These are phyloP conservation scores for Solanum microdontum DNA, from an alignment of 257 asterid species.

Conservation along the genomic window DNA sequence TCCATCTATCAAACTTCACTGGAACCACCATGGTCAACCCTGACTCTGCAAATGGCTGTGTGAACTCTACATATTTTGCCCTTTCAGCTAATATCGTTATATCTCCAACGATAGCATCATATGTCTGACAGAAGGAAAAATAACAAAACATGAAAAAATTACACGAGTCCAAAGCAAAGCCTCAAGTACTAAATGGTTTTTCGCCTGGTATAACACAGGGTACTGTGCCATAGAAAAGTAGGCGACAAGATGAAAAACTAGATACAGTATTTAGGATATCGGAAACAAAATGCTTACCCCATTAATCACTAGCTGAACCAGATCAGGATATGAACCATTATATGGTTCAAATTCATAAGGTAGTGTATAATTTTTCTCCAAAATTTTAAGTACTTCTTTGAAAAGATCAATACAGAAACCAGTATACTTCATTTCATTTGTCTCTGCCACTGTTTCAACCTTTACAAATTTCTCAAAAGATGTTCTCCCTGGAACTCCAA, in stretches of 20 bases:
- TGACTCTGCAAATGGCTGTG: conserved; percentile 26
- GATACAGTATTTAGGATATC: background rate
- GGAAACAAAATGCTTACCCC: conserved; percentile 10
- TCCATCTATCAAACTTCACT: background rate
- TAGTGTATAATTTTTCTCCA: conserved; percentile 12
- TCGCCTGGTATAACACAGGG: background rate
- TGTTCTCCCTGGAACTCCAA: conserved; percentile 25
- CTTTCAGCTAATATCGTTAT: conserved; percentile 21
- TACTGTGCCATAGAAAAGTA: background rate
- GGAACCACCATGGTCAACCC: conserved; percentile 30
- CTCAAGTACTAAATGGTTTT: background rate
- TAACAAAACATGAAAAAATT: background rate
- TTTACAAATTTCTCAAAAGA: conserved; percentile 14
- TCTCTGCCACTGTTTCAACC: background rate
- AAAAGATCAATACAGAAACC: conserved; percentile 35
- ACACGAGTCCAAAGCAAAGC: background rate
- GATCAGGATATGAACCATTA: conserved; percentile 13
- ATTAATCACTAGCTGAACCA: conserved; percentile 8
- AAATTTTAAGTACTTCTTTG: conserved; percentile 1
- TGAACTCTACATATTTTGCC: conserved; percentile 19
- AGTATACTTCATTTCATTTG: background rate
- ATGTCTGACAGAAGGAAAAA: background rate
- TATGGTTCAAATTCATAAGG: conserved; percentile 13
- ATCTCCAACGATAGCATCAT: conserved; percentile 21
- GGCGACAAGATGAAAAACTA: background rate